Conservation (phyloP, 1,284 basidiomycete genomes). For the Pseudozyma sp. region DNA sequence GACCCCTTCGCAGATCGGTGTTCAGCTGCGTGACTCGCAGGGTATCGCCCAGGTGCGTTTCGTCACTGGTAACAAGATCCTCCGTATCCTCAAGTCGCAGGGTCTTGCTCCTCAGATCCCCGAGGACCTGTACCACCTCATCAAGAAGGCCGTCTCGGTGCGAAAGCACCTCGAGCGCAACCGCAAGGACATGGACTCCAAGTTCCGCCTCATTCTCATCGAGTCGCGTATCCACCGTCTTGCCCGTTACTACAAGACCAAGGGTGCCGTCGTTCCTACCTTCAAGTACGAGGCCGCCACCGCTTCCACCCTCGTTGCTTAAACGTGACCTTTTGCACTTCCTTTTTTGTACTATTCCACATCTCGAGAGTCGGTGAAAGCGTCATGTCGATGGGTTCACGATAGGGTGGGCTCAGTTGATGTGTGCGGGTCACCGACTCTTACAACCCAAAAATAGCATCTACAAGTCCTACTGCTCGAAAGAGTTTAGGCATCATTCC, state of each 20-base stretch:
- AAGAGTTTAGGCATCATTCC: background rate
- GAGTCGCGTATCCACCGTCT: slow-evolving; percentile 98
- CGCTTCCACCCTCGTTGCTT: slow-evolving; percentile 69
- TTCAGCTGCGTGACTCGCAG: slow-evolving; percentile 96
- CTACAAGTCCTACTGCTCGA: background rate
- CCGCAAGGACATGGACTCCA: slow-evolving; percentile 88
- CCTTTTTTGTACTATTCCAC: slow-evolving; percentile 32
- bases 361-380: background rate
- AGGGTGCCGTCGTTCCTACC: slow-evolving; percentile 94
- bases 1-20: slow-evolving; percentile 97
- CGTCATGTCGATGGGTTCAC: slow-evolving; percentile 6
- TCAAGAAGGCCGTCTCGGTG: slow-evolving; percentile 99
- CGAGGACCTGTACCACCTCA: slow-evolving; percentile 98
- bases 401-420: background rate
- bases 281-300: slow-evolving; percentile 76
- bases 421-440: background rate
- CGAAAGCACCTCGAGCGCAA: slow-evolving; percentile 98
- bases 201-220: slow-evolving; percentile 92
- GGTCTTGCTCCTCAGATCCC: slow-evolving; percentile 97
- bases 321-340: slow-evolving; percentile 21
- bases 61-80: slow-evolving; percentile 99
- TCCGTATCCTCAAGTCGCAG: slow-evolving; percentile 95
- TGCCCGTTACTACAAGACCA: slow-evolving; percentile 96
- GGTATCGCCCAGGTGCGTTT: slow-evolving; percentile 95
- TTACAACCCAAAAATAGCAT: slow-evolving; percentile 5